These are phyloP conservation scores for Citrullus mucosospermus DNA, from an alignment of 306 rosid genomes.

Conservation along the genomic window DNA sequence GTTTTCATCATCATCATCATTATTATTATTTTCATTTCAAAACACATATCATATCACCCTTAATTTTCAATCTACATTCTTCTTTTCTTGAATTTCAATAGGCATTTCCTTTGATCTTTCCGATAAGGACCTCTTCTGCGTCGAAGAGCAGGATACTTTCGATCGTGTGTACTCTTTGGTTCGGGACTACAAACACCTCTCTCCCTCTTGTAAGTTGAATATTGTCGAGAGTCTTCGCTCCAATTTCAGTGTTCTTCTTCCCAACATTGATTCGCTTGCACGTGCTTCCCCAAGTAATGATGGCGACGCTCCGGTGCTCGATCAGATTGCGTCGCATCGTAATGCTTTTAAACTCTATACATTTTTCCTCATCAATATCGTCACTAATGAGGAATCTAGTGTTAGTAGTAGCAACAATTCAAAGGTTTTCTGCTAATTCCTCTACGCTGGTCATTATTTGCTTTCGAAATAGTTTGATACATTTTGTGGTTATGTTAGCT, in stretches of 20 bases:
- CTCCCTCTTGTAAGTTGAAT: constrained; percentile 48
- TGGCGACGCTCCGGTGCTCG: constrained; percentile 27
- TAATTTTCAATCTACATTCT: not conserved
- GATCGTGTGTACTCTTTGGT: constrained; percentile 69
- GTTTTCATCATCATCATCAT: too few relatives aligned
- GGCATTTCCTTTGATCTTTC: constrained; percentile 90
- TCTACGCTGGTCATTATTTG: not conserved
- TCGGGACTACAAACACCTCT: constrained; percentile 31
- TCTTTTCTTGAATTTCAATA: constrained; percentile 7
- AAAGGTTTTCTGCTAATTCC: constrained; percentile 30
- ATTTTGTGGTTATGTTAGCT: not conserved
- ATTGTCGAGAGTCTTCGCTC: constrained; percentile 83
- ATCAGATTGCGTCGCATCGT: constrained; percentile 62
- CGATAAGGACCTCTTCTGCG: constrained; percentile 60
- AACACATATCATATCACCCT: not conserved
- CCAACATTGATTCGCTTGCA: constrained; percentile 66
- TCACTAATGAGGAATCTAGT: constrained; percentile 43
- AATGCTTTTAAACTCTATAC: constrained; percentile 80
- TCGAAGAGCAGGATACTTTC: constrained; percentile 75
- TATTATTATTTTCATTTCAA: not conserved
- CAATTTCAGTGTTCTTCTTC: constrained; percentile 82
- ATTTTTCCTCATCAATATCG: constrained; percentile 46
- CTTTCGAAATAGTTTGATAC: not conserved
- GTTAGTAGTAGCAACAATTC: constrained; percentile 17
- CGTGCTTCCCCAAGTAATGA: constrained; percentile 41